These are phyloP conservation scores for Triticum dicoccoides DNA, from an alignment of 176 grass and related monocot species.

Conservation along the genomic window DNA sequence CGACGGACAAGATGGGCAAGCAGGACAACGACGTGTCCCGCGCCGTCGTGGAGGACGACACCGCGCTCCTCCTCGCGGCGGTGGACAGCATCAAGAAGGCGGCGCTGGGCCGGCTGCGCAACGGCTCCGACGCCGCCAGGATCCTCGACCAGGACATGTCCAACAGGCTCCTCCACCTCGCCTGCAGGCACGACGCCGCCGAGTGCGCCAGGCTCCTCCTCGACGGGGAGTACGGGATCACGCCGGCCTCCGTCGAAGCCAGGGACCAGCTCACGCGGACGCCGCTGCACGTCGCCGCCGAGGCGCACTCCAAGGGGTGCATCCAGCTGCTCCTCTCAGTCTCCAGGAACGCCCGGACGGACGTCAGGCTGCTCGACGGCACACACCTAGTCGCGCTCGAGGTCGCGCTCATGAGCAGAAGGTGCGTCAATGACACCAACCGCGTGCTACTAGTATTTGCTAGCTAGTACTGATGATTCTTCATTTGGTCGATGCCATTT, in stretches of 20 bases:
- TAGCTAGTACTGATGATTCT: background rate
- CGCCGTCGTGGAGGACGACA: constrained; percentile 39
- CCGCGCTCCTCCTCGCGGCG: constrained; percentile 26
- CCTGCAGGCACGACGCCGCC: constrained; percentile 57
- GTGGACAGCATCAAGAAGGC: constrained; percentile 34
- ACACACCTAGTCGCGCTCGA: constrained; percentile 49
- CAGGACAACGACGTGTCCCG: constrained; percentile 25
- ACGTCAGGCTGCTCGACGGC: constrained; percentile 39
- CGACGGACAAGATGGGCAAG: background rate
- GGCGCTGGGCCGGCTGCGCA: constrained; percentile 35
- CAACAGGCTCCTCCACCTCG: constrained; percentile 53
- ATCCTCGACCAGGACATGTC: constrained; percentile 46
- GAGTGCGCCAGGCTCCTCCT: constrained; percentile 52
- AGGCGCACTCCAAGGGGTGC: constrained; percentile 49
- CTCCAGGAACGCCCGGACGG: constrained; percentile 40
- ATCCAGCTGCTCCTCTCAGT: constrained; percentile 44
- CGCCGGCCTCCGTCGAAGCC: constrained; percentile 20
- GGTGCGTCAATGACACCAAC: constrained; percentile 13
- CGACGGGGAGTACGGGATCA: constrained; percentile 37
- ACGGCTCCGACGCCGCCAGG: constrained; percentile 38
- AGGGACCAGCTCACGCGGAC: constrained; percentile 50
- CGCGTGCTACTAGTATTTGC: background rate
- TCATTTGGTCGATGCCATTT: background rate
- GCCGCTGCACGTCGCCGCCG: constrained; percentile 53
- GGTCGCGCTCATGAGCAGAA: constrained; percentile 41